Percentiles rank a stretch among this genome's conserved stretches.
Conservation (phyloP, 2,329 filamentous ascomycete genomes). For the Pseudonectria foliicola region DNA sequence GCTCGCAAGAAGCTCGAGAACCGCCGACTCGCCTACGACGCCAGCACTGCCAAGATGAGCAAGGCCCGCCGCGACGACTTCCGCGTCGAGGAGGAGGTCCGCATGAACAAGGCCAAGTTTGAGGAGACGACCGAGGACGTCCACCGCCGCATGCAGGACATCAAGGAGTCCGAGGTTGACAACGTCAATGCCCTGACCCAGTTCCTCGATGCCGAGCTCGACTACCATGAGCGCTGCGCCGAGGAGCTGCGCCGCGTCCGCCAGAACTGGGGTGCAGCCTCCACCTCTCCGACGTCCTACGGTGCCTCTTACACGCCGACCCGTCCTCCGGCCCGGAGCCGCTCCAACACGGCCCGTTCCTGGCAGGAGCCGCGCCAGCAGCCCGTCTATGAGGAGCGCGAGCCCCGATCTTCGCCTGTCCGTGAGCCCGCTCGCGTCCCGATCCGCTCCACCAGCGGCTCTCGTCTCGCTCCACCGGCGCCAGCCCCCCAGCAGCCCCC, state of each 20-base stretch:
- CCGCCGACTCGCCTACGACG: slow-evolving; percentile 83
- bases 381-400: slow-evolving; percentile 28
- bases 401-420: slow-evolving; percentile 23
- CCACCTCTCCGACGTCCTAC: slow-evolving; percentile 15
- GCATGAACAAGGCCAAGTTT: slow-evolving; percentile 88
- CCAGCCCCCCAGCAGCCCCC: slow-evolving; percentile 18
- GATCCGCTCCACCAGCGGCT: slow-evolving; percentile 32
- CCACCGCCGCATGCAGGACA: slow-evolving; percentile 86
- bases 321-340: slow-evolving; percentile 26
- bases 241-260: slow-evolving; percentile 64
- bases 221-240: slow-evolving; percentile 83
- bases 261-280: slow-evolving; percentile 35
- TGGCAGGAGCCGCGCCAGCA: slow-evolving; percentile 31
- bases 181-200: slow-evolving; percentile 70
- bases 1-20: slow-evolving; percentile 92
- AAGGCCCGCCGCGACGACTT: slow-evolving; percentile 94
- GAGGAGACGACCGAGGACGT: slow-evolving; percentile 94
- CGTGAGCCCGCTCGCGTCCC: slow-evolving; percentile 38
- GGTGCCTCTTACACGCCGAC: slow-evolving; percentile 7
- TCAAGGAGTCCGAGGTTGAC: slow-evolving; percentile 84
- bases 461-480: slow-evolving; percentile 23
- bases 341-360: slow-evolving; percentile 44
- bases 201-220: slow-evolving; percentile 83
- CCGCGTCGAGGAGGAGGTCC: slow-evolving; percentile 84
- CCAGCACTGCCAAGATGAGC: slow-evolving; percentile 81